Conservation (phyloP, 805 yeast genomes). For the Brettanomyces bruxellensis region DNA sequence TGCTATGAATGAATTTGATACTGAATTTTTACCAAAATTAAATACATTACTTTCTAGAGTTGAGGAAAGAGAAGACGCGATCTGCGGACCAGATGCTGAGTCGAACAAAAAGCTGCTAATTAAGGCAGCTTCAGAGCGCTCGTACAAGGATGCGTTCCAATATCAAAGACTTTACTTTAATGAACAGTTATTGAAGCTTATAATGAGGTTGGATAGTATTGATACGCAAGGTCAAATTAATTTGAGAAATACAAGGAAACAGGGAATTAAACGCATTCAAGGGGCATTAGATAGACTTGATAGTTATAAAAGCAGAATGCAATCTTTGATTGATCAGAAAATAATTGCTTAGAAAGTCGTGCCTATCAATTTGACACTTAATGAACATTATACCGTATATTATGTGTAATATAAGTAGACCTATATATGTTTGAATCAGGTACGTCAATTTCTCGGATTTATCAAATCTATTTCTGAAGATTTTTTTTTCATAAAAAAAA, state of each 20-base stretch:
- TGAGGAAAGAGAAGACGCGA: conserved; percentile 5
- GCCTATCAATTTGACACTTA: no score
- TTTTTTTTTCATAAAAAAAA: no score
- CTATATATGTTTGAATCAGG: no score
- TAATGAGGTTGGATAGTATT: conserved; percentile 59
- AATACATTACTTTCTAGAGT: conserved; percentile 8
- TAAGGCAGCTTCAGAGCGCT: background rate
- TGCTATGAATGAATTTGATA: conserved; percentile 10
- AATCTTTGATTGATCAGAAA: conserved; percentile 10
- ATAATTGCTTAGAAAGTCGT: background rate
- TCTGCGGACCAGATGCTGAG: background rate
- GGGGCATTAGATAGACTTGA: conserved; percentile 49
- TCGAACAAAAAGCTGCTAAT: background rate
- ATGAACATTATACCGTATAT: no score
- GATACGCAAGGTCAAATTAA: conserved; percentile 34
- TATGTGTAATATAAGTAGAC: no score
- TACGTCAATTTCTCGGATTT: no score
- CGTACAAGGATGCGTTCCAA: conserved; percentile 19
- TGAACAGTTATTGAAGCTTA: conserved; percentile 57
- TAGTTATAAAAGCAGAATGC: conserved; percentile 13
- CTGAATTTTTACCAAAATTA: conserved; percentile 8
- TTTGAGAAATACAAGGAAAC: conserved; percentile 50
- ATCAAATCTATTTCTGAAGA: no score
- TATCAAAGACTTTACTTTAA: conserved; percentile 52
- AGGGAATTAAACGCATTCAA: conserved; percentile 53